phyloP scores from a whole-genome alignment of 768 basidiomycete genomes.

The Cystofilobasidium ferigula region DNA sequence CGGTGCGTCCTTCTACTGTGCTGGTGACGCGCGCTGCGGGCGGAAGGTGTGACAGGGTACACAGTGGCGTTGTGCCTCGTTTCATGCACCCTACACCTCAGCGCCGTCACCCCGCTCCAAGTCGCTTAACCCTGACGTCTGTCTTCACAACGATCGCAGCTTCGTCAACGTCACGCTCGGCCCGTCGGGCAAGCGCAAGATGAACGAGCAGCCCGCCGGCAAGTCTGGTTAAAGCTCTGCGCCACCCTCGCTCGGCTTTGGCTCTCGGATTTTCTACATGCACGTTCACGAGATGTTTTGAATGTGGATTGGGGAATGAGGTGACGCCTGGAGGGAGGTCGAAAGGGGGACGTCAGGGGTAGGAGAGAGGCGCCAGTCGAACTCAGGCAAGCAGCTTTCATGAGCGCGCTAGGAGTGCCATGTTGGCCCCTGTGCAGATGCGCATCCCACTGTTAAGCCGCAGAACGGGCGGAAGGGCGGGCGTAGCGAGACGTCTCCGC shows the following conservation, averaged over 20 bases:
- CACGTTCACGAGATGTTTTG: neutral
- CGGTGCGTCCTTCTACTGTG: constrained; percentile 43
- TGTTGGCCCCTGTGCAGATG: too few relatives aligned
- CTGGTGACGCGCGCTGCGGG: neutral
- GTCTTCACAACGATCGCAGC: constrained; percentile 42
- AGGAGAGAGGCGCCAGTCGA: too few relatives aligned
- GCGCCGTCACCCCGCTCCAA: neutral
- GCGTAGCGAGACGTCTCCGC: too few relatives aligned
- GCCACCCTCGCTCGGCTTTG: too few relatives aligned
- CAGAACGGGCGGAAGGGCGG: too few relatives aligned
- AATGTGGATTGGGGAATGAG: too few relatives aligned
- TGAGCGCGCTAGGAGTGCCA: too few relatives aligned
- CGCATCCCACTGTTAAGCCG: too few relatives aligned
- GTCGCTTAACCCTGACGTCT: neutral
- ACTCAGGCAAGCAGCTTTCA: too few relatives aligned
- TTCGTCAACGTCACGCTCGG: constrained; percentile 89
- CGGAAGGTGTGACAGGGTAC: constrained; percentile 4
- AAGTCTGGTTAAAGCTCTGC: constrained; percentile 8
- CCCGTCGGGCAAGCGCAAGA: constrained; percentile 85
- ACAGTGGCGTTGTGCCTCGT: constrained; percentile 21
- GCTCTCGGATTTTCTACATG: neutral
- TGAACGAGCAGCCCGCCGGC: constrained; percentile 40
- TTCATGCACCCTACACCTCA: constrained; percentile 34
- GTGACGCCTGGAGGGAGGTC: too few relatives aligned
- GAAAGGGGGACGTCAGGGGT: too few relatives aligned